A percentile compares a stretch with the other conserved stretches of the same genome.
phyloP scores from a whole-genome alignment of 495 filamentous ascomycete genomes.

The Lichina pygmaea region DNA sequence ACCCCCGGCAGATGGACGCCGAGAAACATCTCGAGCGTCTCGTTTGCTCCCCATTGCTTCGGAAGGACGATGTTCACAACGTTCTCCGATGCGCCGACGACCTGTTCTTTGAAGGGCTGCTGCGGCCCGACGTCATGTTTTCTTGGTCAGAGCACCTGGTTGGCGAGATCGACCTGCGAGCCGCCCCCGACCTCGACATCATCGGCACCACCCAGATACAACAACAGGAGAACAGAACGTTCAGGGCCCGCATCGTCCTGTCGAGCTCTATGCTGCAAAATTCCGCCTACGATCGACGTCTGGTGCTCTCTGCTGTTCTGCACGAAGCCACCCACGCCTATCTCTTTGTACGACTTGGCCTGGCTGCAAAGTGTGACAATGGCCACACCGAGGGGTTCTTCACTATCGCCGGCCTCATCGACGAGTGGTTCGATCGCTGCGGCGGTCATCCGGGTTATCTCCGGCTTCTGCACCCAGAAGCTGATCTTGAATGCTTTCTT shows the following conservation, averaged over 20 bases:
- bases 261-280: constrained; percentile 21
- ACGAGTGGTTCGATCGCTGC: constrained; percentile 21
- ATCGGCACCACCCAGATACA: constrained; percentile 27
- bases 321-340: constrained; percentile 32
- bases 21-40: neutral
- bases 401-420: constrained; percentile 21
- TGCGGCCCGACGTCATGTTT: neutral
- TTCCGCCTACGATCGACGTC: constrained; percentile 18
- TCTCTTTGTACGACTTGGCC: constrained; percentile 26
- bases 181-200: constrained; percentile 12
- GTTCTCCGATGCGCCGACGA: constrained; percentile 2
- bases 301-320: constrained; percentile 27
- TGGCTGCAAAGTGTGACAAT: constrained; percentile 18
- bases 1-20: neutral
- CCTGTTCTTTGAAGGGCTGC: constrained; percentile 1
- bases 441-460: constrained; percentile 9
- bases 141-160: neutral
- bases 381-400: constrained; percentile 25
- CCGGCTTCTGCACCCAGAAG: constrained; percentile 22
- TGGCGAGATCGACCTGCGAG: neutral
- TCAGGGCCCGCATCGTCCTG: constrained; percentile 26
- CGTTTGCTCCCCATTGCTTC: neutral
- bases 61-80: neutral
- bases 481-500: constrained; percentile 21
- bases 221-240: constrained; percentile 14